Base-by-base conservation (phyloP, 2,329 filamentous ascomycete genomes). In the Cordyceps cateniannulata region DNA sequence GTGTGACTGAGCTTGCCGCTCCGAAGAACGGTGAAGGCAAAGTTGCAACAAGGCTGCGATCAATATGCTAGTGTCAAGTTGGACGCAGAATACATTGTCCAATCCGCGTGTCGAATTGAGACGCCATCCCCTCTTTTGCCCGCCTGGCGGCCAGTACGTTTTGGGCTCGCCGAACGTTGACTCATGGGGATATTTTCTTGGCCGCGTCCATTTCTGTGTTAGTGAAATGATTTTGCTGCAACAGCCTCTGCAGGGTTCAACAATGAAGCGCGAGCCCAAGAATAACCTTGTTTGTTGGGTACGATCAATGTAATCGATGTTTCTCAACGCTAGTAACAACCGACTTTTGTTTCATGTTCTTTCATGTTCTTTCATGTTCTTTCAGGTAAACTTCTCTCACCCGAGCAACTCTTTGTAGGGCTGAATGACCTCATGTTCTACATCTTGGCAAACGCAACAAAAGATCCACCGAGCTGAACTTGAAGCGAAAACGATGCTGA, bases 161-260 rank as follows among this genome's bases (percentile, higher is more conserved):
- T 61, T 61, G 45, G 59, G 59, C 59, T 61, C 51, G 59, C 59
- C 59, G 59, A 45, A 27, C 22, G 29, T 56, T 49, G 59, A 57
- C 54, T 57, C 54, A 49, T 12, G 20, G 12, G 7, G 27, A 10
- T 14, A 14, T n/a, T 29, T 32, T 14, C 44, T 57, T 40, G 16
- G 54, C 54, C 54, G 54, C 8, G n/a, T 44, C 44, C 54, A 57
- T 38, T 49, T 57, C 8, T 9, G 54, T 57, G 16, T 29, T 57
- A 57, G 54, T 47, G 29, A 14, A 12, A 1, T 25, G 7, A 16
- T 49, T 4, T 14, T 20, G 7, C 10, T 27, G 12, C 22, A n/a
- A n/a, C n/a, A n/a, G 25, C 25, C n/a, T 20, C 27, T 29, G 52
- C 38, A 42, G n/a, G 38, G 12, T 5, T 42, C 12, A 10, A n/a